Evolutionary conservation across 345 rosid genomes (phyloP).

Genomic region (Dipteronia sinensis): DNA sequence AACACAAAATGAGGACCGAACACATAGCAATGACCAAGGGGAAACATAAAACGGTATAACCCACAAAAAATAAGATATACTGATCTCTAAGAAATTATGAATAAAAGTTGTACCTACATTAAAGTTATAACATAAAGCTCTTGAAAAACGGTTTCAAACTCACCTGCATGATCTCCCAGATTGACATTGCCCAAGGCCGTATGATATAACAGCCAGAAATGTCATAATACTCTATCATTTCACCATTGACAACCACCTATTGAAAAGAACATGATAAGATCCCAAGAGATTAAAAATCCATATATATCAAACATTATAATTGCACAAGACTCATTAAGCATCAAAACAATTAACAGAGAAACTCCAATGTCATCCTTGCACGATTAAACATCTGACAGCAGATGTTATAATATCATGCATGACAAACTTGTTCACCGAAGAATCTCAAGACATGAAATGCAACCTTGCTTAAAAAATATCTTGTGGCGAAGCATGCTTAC

Average conservation of each 20-base stretch:
- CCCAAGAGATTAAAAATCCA: too few relatives aligned
- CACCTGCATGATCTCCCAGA: constrained; percentile 96
- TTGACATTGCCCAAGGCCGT: constrained; percentile 96
- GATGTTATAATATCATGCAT: neutral
- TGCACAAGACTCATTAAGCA: neutral
- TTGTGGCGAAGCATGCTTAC: neutral
- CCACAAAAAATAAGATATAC: neutral
- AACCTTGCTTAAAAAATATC: neutral
- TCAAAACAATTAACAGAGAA: neutral
- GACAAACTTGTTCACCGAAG: neutral
- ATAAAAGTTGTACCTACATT: neutral
- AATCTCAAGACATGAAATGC: neutral
- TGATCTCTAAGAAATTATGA: neutral
- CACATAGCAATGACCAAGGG: neutral
- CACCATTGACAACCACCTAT: constrained; percentile 85
- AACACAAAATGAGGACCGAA: neutral
- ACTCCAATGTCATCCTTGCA: constrained; percentile 1
- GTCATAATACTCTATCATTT: constrained; percentile 97
- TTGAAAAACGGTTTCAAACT: constrained; percentile 27
- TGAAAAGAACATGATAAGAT: constrained; percentile 12
- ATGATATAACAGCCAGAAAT: constrained; percentile 95
- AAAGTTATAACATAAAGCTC: constrained; percentile 1
- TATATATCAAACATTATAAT: neutral
- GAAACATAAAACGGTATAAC: neutral
- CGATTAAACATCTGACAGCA: neutral